Evolutionary conservation across 495 filamentous ascomycete species (phyloP).

Genomic region (Penicillium soppii): DNA sequence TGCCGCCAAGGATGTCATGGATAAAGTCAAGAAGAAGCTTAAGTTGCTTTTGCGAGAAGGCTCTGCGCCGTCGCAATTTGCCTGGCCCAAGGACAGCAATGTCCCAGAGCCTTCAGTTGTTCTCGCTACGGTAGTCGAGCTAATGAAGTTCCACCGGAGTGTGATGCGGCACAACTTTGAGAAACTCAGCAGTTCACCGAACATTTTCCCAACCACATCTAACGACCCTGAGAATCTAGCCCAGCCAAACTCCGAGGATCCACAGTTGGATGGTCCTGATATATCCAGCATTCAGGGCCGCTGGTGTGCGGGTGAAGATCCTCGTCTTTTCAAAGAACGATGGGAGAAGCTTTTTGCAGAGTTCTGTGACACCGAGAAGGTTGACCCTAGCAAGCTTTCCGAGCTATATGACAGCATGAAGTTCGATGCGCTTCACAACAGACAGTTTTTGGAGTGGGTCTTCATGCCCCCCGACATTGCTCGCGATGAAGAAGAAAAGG

Average conservation of each 20-base stretch:
- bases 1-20: constrained; percentile 99
- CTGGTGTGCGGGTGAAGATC: constrained; percentile 96
- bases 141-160: constrained; percentile 95
- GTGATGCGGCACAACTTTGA: constrained; percentile 92
- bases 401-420: constrained; percentile 99
- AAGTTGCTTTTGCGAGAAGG: constrained; percentile 88
- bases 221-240: constrained; percentile 34
- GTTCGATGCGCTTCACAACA: constrained; percentile 95
- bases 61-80: constrained; percentile 88
- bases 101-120: constrained; percentile 92
- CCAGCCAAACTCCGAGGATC: constrained; percentile 6
- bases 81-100: constrained; percentile 82
- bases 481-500: constrained; percentile 63
- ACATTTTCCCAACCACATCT: constrained; percentile 37
- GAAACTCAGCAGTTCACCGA: constrained; percentile 65
- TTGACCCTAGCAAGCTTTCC: constrained; percentile 96
- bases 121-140: constrained; percentile 82
- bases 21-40: constrained; percentile 98
- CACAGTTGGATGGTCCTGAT: constrained; percentile 45
- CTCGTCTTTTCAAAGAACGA: constrained; percentile 89
- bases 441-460: constrained; percentile 95
- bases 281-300: constrained; percentile 76
- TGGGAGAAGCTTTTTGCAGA: constrained; percentile 99
- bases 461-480: constrained; percentile 77
- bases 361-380: constrained; percentile 95